A percentile compares a stretch with the other conserved stretches of the same genome.
Evolutionary conservation across 495 filamentous ascomycete genomes (phyloP).

Genomic region (Pseudotulostoma volvatum): DNA sequence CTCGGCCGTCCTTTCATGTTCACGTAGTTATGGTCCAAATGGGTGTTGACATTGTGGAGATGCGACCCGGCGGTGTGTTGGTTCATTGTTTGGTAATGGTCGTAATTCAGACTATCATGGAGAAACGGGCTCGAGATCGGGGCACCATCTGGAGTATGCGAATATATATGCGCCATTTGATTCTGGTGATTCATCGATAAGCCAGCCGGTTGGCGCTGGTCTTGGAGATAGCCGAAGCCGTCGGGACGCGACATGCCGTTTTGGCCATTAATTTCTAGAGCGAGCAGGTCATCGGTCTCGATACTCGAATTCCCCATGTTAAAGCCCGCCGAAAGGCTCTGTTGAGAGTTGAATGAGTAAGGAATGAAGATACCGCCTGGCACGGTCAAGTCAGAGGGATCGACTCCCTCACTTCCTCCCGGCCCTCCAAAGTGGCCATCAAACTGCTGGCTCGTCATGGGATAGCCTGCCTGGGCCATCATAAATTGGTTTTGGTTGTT

Average conservation of each 20-base stretch:
- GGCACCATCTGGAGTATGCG: conserved; percentile 71
- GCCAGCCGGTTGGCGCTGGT: conserved; percentile 25
- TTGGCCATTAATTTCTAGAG: conserved; percentile 33
- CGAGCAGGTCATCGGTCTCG: conserved; percentile 36
- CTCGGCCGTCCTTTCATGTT: conserved; percentile 39
- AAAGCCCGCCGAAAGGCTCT: conserved; percentile 35
- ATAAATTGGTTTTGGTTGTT: conserved; percentile 36
- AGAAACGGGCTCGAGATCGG: conserved; percentile 80
- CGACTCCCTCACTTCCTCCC: conserved; percentile 48
- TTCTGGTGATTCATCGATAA: conserved; percentile 33
- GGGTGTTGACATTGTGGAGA: conserved; percentile 33
- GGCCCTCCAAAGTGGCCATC: conserved; percentile 43
- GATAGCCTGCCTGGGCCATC: conserved; percentile 42
- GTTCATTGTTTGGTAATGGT: conserved; percentile 45
- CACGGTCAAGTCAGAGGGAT: conserved; percentile 78
- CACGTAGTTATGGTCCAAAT: conserved; percentile 38
- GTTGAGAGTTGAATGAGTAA: conserved; percentile 31
- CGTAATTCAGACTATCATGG: conserved; percentile 48
- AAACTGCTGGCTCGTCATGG: conserved; percentile 51
- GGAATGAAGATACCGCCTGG: conserved; percentile 35
- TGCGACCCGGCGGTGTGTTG: conserved; percentile 36
- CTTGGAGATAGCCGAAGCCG: conserved; percentile 29
- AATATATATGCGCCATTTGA: conserved; percentile 57
- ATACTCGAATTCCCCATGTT: conserved; percentile 39
- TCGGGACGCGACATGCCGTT: conserved; percentile 24